Percentiles rank a stretch among this genome's conserved stretches.
Evolutionary conservation across 2,329 filamentous ascomycete species (phyloP).

Genomic region (Colletotrichum shisoi): DNA sequence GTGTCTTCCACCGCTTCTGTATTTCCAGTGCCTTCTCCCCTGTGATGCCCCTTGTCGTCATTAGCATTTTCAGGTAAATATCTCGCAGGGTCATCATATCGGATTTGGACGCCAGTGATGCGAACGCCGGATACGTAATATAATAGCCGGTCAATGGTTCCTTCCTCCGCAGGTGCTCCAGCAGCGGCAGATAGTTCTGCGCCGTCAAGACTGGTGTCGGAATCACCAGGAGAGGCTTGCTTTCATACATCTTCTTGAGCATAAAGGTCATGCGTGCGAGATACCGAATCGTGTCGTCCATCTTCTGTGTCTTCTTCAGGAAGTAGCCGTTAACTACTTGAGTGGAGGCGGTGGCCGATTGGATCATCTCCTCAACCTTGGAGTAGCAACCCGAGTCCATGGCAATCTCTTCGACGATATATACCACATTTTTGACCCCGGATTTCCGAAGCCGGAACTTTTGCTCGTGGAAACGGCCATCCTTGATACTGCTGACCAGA

Average conservation of each 20-base stretch:
- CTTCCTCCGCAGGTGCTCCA: slow-evolving; percentile 65
- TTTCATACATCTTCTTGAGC: slow-evolving; percentile 71
- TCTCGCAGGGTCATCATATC: slow-evolving; percentile 77
- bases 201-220: slow-evolving; percentile 70
- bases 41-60: slow-evolving; percentile 78
- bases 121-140: slow-evolving; percentile 75
- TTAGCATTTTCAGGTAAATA: slow-evolving; percentile 83
- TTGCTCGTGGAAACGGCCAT: slow-evolving; percentile 83
- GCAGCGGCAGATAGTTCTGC: slow-evolving; percentile 70
- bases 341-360: slow-evolving; percentile 77
- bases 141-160: slow-evolving; percentile 63
- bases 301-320: slow-evolving; percentile 75
- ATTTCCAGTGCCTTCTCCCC: slow-evolving; percentile 83
- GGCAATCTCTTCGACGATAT: slow-evolving; percentile 77
- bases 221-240: slow-evolving; percentile 66
- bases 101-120: slow-evolving; percentile 76
- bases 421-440: slow-evolving; percentile 78
- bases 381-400: slow-evolving; percentile 63
- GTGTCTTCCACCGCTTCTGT: slow-evolving; percentile 79
- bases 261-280: slow-evolving; percentile 75
- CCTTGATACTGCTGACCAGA: slow-evolving; percentile 80
- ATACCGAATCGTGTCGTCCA: slow-evolving; percentile 82
- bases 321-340: slow-evolving; percentile 83
- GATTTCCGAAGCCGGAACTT: slow-evolving; percentile 79
- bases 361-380: slow-evolving; percentile 71